Evolutionary conservation across 305 asterid genomes (phyloP).

Genomic region (Fraxinus nigra): DNA sequence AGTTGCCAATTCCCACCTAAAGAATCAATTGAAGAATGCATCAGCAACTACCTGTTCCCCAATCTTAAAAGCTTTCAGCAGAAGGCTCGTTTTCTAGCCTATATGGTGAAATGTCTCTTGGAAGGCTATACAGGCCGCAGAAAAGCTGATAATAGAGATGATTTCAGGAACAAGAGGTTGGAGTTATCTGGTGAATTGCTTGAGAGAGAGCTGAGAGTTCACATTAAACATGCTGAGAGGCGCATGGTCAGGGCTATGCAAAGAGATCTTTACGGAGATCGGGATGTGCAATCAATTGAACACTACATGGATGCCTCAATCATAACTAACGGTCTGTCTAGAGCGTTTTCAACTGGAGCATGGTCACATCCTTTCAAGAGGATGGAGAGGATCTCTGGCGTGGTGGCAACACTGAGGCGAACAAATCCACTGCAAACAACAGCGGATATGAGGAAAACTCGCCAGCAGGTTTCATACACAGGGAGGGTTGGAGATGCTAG

Average conservation of each 20-base stretch:
- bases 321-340: conserved; percentile 80
- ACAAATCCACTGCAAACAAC: conserved; percentile 85
- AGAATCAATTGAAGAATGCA: conserved; percentile 72
- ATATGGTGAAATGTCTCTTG: conserved; percentile 84
- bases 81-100: conserved; percentile 79
- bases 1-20: conserved; percentile 62
- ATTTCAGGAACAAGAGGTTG: conserved; percentile 85
- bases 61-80: conserved; percentile 48
- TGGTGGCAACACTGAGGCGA: conserved; percentile 82
- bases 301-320: conserved; percentile 81
- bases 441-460: conserved; percentile 88
- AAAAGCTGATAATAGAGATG: conserved; percentile 80
- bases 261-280: conserved; percentile 68
- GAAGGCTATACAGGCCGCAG: conserved; percentile 69
- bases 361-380: conserved; percentile 90
- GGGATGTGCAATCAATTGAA: conserved; percentile 54
- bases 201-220: conserved; percentile 74
- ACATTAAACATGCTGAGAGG: conserved; percentile 79
- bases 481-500: conserved; percentile 96
- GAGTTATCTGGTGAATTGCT: conserved; percentile 89
- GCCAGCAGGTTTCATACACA: conserved; percentile 83
- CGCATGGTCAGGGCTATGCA: conserved; percentile 72
- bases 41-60: conserved; percentile 60
- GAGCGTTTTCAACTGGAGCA: conserved; percentile 91
- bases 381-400: conserved; percentile 78